Conservation (phyloP, 1,139 yeast genomes). For the Meyerozyma carpophila region DNA sequence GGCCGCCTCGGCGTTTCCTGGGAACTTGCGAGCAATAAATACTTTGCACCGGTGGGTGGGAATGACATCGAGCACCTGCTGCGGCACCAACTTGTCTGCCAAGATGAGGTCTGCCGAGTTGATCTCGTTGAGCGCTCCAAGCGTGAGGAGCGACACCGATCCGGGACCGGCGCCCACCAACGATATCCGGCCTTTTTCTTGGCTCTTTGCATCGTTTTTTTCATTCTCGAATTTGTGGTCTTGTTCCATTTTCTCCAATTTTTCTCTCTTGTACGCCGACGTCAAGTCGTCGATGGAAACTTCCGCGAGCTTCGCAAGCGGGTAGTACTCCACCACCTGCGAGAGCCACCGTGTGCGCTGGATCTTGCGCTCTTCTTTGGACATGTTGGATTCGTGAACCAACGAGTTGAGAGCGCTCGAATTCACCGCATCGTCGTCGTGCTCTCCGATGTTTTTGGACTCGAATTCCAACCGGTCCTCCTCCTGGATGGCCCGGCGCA, state of each 20-base stretch:
- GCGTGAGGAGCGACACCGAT: conserved; percentile 70
- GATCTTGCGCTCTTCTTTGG: conserved; percentile 44
- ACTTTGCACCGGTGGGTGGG: conserved; percentile 64
- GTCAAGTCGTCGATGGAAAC: conserved; percentile 55
- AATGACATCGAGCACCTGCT: conserved; percentile 73
- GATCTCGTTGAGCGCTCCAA: conserved; percentile 81
- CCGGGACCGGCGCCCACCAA: conserved; percentile 97
- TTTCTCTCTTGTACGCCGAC: conserved; percentile 23
- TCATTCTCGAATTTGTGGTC: background rate
- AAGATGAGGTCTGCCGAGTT: conserved; percentile 76
- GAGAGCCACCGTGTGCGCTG: conserved; percentile 80
- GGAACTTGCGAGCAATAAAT: conserved; percentile 89
- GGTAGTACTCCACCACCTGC: conserved; percentile 89
- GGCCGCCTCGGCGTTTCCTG: conserved; percentile 94
- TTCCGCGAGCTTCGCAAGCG: conserved; percentile 56
- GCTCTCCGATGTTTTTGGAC: conserved; percentile 38
- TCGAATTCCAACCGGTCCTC: conserved; percentile 39
- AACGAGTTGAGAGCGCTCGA: conserved; percentile 53
- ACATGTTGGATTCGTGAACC: conserved; percentile 56
- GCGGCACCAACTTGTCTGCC: conserved; percentile 92
- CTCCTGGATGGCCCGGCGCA: conserved; percentile 52
- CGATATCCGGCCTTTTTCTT: conserved; percentile 61
- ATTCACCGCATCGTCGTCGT: conserved; percentile 69
- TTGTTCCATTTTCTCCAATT: too few species aligned
- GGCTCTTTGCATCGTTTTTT: conserved; percentile 29